These are phyloP conservation scores for Eucalyptus urophylla DNA, from an alignment of 345 rosid genomes.

Conservation along the genomic window DNA sequence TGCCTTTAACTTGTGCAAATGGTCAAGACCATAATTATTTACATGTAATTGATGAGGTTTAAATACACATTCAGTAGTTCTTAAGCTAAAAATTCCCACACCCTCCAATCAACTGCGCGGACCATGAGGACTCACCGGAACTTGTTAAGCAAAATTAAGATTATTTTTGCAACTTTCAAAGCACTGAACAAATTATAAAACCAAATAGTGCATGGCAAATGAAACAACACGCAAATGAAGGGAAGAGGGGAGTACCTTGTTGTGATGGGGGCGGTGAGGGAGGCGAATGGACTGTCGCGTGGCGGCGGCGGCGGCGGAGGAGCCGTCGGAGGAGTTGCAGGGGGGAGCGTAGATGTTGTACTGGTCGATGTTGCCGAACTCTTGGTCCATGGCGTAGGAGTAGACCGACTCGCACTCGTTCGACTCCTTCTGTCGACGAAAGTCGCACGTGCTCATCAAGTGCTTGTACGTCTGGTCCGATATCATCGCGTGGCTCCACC, in stretches of 20 bases:
- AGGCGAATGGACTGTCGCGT: slow-evolving; percentile 36
- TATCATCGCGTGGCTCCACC: slow-evolving; percentile 99
- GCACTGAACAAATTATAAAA: background rate
- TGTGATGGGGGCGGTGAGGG: slow-evolving; percentile 59
- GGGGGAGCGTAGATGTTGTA: slow-evolving; percentile 89
- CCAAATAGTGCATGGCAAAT: background rate
- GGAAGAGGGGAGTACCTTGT: background rate
- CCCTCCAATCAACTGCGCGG: background rate
- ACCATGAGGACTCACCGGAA: background rate
- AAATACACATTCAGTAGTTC: background rate
- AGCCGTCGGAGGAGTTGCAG: slow-evolving; percentile 75
- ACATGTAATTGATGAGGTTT: background rate
- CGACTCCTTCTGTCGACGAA: slow-evolving; percentile 66
- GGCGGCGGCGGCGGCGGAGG: background rate
- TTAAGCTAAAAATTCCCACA: background rate
- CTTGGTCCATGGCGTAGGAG: slow-evolving; percentile 86
- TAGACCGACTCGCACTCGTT: slow-evolving; percentile 84
- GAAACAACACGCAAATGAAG: background rate
- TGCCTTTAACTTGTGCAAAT: background rate
- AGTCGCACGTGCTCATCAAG: slow-evolving; percentile 77
- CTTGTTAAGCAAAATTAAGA: background rate
- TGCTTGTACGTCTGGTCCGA: slow-evolving; percentile 77
- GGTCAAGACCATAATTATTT: background rate
- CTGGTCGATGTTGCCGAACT: slow-evolving; percentile 94
- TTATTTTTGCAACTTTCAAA: background rate